Conservation (phyloP, 2,329 filamentous ascomycete species). For the Verticillium klebahnii region DNA sequence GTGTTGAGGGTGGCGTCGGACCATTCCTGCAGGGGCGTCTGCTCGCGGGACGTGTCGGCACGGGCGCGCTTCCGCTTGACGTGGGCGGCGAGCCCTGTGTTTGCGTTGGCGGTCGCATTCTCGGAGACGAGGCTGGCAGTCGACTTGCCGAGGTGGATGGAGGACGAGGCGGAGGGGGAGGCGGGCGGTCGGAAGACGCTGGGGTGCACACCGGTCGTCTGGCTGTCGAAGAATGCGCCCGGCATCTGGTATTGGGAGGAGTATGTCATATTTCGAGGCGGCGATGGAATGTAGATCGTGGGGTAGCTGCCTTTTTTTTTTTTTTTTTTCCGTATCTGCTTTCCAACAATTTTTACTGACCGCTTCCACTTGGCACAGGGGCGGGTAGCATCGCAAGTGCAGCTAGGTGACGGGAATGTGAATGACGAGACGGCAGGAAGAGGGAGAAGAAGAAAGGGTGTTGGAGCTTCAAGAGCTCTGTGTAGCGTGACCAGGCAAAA, state of each 20-base stretch:
- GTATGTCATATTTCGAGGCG: constrained; percentile 21
- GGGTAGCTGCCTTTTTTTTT: background rate
- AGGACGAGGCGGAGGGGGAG: constrained; percentile 20
- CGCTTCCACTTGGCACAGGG: background rate
- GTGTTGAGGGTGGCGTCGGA: constrained; percentile 19
- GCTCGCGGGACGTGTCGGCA: constrained; percentile 18
- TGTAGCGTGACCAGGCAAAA: background rate
- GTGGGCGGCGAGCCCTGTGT: constrained; percentile 17
- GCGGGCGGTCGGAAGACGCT: constrained; percentile 42
- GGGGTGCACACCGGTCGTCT: constrained; percentile 31
- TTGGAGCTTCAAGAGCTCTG: background rate
- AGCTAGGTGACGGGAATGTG: background rate
- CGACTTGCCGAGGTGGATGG: constrained; percentile 28
- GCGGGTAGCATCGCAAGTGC: background rate
- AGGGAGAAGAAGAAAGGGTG: background rate
- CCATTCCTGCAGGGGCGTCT: constrained; percentile 28
- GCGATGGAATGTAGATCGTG: background rate
- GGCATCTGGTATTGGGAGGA: constrained; percentile 27
- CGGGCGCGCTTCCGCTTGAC: constrained; percentile 43
- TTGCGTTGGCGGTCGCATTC: constrained; percentile 13
- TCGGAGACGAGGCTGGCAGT: constrained; percentile 34
- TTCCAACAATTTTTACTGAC: background rate
- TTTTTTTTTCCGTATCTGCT: background rate
- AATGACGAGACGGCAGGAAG: background rate
- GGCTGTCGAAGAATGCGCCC: constrained; percentile 26